phyloP scores from a whole-genome alignment of 257 asterid genomes.

The Solanum clarkiae region DNA sequence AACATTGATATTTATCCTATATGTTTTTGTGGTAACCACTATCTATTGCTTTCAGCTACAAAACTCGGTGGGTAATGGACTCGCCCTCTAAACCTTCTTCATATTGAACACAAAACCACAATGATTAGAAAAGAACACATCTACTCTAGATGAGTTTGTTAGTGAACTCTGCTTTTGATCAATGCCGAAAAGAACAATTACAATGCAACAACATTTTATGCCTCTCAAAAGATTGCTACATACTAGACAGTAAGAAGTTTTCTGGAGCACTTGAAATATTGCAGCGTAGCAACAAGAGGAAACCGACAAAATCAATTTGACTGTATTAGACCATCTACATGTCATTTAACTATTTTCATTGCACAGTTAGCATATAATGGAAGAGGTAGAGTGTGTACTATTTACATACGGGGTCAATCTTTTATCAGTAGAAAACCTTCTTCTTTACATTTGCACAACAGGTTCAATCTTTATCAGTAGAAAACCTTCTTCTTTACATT shows the following conservation, averaged over 20 bases:
- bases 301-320: neutral
- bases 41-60: neutral
- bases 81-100: neutral
- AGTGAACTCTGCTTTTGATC: neutral
- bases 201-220: neutral
- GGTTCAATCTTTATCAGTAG: conserved; percentile 4
- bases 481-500: conserved; percentile 8
- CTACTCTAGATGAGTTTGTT: too few species aligned
- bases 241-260: neutral
- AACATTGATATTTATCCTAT: neutral
- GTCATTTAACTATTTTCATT: neutral
- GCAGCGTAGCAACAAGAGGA: neutral
- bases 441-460: neutral
- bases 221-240: neutral
- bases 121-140: neutral
- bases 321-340: neutral
- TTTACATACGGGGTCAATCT: neutral
- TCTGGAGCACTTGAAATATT: neutral
- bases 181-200: neutral
- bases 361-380: neutral
- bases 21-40: neutral
- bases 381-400: neutral
- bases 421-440: conserved; percentile 13
- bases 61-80: neutral
- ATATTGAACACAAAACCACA: neutral